Evolutionary conservation across 768 basidiomycete species (phyloP).

Genomic region (Cystofilobasidium capitatum): DNA sequence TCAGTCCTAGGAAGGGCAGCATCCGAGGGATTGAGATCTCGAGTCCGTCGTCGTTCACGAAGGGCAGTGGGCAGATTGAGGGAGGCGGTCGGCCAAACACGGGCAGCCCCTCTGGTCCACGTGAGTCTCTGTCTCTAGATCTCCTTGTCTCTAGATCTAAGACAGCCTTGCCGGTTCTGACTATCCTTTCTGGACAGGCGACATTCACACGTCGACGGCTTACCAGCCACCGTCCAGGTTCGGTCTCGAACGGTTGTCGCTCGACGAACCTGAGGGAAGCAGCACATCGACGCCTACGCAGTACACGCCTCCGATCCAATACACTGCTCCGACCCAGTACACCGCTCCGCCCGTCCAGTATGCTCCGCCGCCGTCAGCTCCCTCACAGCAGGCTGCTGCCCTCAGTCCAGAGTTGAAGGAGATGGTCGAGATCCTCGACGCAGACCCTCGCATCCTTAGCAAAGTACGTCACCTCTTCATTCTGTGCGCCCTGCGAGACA

Average conservation of each 20-base stretch:
- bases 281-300: background rate
- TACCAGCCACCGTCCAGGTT: background rate
- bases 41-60: conserved; percentile 1
- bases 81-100: background rate
- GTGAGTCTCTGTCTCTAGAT: background rate
- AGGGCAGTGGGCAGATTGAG: background rate
- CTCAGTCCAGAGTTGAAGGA: conserved; percentile 7
- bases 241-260: background rate
- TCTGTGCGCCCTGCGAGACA: too few relatives aligned
- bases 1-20: conserved; percentile 7
- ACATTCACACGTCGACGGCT: background rate
- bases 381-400: too few relatives aligned
- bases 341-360: background rate
- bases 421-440: conserved; percentile 20
- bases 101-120: conserved; percentile 14
- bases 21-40: conserved; percentile 12
- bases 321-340: background rate
- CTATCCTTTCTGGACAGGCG: background rate
- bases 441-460: background rate
- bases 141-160: background rate
- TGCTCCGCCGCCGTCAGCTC: too few relatives aligned
- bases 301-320: background rate
- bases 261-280: background rate
- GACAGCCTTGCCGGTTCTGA: background rate
- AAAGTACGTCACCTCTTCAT: background rate